Evolutionary conservation across 2,329 filamentous ascomycete genomes (phyloP).

Genomic region (Pleurostoma richardsiae): DNA sequence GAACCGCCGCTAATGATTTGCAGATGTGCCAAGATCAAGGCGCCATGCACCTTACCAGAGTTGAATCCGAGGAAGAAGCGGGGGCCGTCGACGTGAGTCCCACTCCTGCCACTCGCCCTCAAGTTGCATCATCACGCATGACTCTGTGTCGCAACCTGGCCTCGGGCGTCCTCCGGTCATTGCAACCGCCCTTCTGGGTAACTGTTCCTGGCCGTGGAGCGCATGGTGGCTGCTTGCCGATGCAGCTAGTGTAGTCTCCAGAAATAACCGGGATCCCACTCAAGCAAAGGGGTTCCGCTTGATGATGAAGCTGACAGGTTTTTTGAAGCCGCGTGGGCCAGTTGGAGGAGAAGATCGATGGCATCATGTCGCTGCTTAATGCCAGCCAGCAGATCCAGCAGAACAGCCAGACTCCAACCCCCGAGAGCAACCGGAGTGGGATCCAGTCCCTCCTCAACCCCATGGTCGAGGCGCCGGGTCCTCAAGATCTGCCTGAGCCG

Average conservation of each 20-base stretch:
- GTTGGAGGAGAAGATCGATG: slow-evolving; percentile 33
- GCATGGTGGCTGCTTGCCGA: no score
- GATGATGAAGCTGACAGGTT: background rate
- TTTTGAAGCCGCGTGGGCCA: slow-evolving; percentile 27
- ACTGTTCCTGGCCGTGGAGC: no score
- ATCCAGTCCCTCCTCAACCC: slow-evolving; percentile 9
- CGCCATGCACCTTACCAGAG: slow-evolving; percentile 25
- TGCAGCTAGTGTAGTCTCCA: no score
- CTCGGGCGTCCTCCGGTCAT: no score
- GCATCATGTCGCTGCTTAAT: slow-evolving; percentile 29
- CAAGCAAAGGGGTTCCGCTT: background rate
- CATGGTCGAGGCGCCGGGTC: slow-evolving; percentile 1
- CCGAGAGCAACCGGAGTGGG: slow-evolving; percentile 5
- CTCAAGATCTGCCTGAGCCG: background rate
- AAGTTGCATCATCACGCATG: no score
- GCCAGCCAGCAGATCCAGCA: slow-evolving; percentile 19
- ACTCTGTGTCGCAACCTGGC: no score
- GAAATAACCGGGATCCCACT: no score
- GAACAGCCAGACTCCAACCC: slow-evolving; percentile 6
- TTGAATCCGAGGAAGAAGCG: slow-evolving; percentile 25
- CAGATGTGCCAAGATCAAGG: slow-evolving; percentile 27
- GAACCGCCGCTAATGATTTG: no score
- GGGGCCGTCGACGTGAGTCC: slow-evolving; percentile 27
- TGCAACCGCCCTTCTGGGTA: no score
- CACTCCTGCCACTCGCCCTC: background rate